Evolutionary conservation across 1,284 basidiomycete species (phyloP).

Genomic region (Microstroma glucosiphilum): DNA sequence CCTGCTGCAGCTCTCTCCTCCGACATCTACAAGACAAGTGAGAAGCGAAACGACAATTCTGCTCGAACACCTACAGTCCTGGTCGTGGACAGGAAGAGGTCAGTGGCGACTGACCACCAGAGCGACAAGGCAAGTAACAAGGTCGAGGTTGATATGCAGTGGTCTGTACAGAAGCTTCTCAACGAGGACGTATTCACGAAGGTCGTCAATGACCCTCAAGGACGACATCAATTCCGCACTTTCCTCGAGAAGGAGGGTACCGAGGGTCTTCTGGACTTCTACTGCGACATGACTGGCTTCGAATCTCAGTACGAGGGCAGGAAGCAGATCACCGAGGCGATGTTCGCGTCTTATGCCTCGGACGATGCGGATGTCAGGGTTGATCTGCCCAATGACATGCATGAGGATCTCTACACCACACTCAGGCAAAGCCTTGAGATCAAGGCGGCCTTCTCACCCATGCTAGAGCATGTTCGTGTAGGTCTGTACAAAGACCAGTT

Average conservation of each 20-base stretch:
- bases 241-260: constrained; percentile 13
- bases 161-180: constrained; percentile 20
- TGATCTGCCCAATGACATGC: constrained; percentile 9
- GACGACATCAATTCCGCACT: constrained; percentile 24
- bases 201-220: constrained; percentile 25
- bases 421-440: constrained; percentile 14
- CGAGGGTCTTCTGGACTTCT: constrained; percentile 16
- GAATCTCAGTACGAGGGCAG: constrained; percentile 1
- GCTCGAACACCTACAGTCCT: too few relatives aligned
- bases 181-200: constrained; percentile 22
- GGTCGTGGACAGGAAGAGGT: too few relatives aligned
- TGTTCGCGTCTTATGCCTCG: constrained; percentile 18
- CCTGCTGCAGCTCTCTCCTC: too few relatives aligned
- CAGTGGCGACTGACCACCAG: too few relatives aligned
- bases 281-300: constrained; percentile 14
- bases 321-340: constrained; percentile 11
- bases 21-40: too few relatives aligned
- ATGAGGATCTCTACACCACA: constrained; percentile 8
- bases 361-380: constrained; percentile 11
- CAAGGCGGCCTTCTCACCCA: constrained; percentile 5
- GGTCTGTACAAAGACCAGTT: constrained; percentile 24
- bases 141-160: constrained; percentile 18
- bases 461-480: constrained; percentile 22
- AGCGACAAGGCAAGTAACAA: constrained; percentile 7
- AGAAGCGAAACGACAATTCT: too few relatives aligned